Conservation (phyloP, 208 protist species). For the Crithidia fasciculata region DNA sequence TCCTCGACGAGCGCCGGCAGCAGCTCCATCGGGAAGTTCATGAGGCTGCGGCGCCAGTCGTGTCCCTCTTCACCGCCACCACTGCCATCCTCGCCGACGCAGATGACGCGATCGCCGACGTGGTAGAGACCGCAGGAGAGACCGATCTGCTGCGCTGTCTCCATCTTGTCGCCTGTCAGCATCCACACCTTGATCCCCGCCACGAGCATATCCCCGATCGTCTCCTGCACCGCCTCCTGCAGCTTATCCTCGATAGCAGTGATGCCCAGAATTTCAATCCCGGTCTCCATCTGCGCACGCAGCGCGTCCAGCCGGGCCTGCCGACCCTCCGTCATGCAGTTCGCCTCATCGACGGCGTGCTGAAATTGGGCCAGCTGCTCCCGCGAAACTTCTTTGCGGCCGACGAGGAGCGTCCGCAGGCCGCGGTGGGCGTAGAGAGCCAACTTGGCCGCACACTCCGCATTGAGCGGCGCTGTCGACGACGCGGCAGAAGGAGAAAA, state of each 20-base stretch:
- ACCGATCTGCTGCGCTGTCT: slow-evolving; percentile 98
- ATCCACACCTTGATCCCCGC: slow-evolving; percentile 96
- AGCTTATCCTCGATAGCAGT: slow-evolving; percentile 98
- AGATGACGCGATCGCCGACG: slow-evolving; percentile 51
- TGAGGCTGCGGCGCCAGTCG: slow-evolving; percentile 21
- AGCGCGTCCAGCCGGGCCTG: slow-evolving; percentile 56
- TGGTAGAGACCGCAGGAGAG: slow-evolving; percentile 72
- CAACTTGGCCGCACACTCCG: slow-evolving; percentile 40
- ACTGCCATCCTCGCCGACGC: slow-evolving; percentile 39
- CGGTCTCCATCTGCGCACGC: slow-evolving; percentile 78
- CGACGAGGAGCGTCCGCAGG: slow-evolving; percentile 83
- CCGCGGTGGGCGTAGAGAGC: slow-evolving; percentile 65
- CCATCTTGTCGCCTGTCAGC: slow-evolving; percentile 98
- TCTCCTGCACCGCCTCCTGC: slow-evolving; percentile 94
- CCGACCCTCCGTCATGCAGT: slow-evolving; percentile 43
- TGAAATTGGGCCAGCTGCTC: slow-evolving; percentile 52
- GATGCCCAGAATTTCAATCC: slow-evolving; percentile 90
- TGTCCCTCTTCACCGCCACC: background rate
- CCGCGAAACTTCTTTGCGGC: slow-evolving; percentile 50
- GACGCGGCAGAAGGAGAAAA: background rate
- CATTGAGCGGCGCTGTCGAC: slow-evolving; percentile 4
- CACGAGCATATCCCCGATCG: slow-evolving; percentile 71
- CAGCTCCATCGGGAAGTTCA: slow-evolving; percentile 19
- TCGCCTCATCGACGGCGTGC: slow-evolving; percentile 30
- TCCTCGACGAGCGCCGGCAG: slow-evolving; percentile 11